Base-by-base conservation (phyloP, 2,329 filamentous ascomycete genomes). In the Xylariaceae sp. region DNA sequence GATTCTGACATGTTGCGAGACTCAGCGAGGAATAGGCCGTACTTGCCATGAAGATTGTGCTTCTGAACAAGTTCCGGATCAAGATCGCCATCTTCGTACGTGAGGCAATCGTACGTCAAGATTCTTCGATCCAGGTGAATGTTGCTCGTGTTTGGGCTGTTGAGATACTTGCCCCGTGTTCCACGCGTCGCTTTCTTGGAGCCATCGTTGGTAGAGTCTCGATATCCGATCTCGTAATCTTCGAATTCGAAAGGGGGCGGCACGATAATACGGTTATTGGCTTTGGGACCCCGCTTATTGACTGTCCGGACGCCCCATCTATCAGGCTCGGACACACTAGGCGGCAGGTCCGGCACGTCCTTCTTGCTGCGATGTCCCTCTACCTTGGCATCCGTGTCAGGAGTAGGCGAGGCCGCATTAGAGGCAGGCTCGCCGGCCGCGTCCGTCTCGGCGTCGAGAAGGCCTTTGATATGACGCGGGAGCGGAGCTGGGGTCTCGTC, bases 191-290 rank as follows among this genome's bases (percentile, higher is more conserved):
- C 71, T 15, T 71, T 71, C 40, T 73, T 71, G 43, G 65, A 66
- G 19, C 69, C 67, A 48, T 75, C 72, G 43, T 79, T 79, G 44
- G 68, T 68, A 3, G 73, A 75, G 50, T 79, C 76, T 15, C 72
- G 68, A 55, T 76, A 79, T 11, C 76, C 76, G 44, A 80, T 79
- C 51, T 79, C 74, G 41, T 69, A 62, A 7, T 70, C 60, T 26
- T 72, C 64, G 40, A 68, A 78, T 36, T 66, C 59, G 45, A 71
- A 73, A 0, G 66, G 47, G 5, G 61, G 61, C 9, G 73, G 73
- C 30, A 76, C 59, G 51, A 78, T 67, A 39, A 78, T 68, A 17
- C 71, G 74, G 50, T 74, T 77, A 51, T 70, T 68, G 17, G 65
- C 55, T 34, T 65, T 63, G 19, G 58, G 59, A 4, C 62, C 65